phyloP scores from a whole-genome alignment of 176 grass and related monocot species.

The Carex parvula region DNA sequence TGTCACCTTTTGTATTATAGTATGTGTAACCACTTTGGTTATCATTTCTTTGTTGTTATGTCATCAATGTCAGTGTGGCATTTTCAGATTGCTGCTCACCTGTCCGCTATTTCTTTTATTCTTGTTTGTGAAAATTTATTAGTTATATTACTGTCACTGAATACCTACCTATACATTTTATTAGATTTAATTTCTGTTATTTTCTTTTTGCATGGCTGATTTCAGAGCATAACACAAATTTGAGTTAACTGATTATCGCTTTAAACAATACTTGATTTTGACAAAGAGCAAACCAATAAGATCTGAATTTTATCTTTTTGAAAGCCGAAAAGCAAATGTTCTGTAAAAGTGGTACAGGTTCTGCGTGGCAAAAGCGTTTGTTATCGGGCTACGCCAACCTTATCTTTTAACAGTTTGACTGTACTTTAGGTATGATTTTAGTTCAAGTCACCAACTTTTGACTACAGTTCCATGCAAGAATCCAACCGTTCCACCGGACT shows the following conservation, averaged over 20 bases:
- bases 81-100: slow-evolving; percentile 16
- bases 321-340: background rate
- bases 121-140: slow-evolving; percentile 20
- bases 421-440: background rate
- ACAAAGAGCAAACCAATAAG: background rate
- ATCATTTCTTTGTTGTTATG: slow-evolving; percentile 5
- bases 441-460: slow-evolving; percentile 3
- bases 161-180: background rate
- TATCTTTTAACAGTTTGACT: slow-evolving; percentile 22
- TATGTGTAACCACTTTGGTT: slow-evolving; percentile 31
- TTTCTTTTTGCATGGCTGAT: too few relatives aligned
- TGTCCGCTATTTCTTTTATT: slow-evolving; percentile 1
- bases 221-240: too few relatives aligned
- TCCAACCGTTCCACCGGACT: background rate
- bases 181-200: too few relatives aligned
- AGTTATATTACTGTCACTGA: slow-evolving; percentile 15
- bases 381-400: background rate
- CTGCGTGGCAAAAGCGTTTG: background rate
- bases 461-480: background rate
- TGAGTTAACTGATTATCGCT: background rate
- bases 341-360: background rate
- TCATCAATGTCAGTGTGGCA: background rate
- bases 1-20: slow-evolving; percentile 26
- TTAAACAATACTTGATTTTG: background rate
- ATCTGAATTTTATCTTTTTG: background rate